Evolutionary conservation across 2,329 filamentous ascomycete species (phyloP), one percentile per base, ranked within the genome.

Genomic region (Xylariaceae sp.): DNA sequence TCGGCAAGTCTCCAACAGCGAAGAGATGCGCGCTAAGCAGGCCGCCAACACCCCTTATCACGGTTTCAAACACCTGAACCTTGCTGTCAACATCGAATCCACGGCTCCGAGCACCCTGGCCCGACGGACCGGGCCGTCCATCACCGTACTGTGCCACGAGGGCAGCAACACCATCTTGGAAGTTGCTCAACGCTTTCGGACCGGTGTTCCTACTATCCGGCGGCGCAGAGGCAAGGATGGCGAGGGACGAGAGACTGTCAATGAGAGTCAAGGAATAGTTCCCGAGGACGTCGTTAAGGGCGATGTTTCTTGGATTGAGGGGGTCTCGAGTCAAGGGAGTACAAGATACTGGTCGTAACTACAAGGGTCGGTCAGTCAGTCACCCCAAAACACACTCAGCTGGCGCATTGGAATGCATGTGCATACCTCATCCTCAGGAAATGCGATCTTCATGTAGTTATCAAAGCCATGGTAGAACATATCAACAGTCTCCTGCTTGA

Each of bases 381-480:
- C 6, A 10, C 12, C 7, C 14, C 32, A 37, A 3, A 10, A 14
- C 14, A 4, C 14, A 37, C 3, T 14, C 14, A 7, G 3, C 32
- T 37, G 6, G 32, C 32, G 12, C 12, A 37, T 37, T 7, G 32
- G 32, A 12, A 12, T 12, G 32, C 32, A 29, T 10, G 26, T 47
- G 42, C 59, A 43, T 71, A 87, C 85, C 83, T 95, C 95, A 70
- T 99, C 95, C 74, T 98, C 95, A 12, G 95, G 95, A 70, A 97
- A 99, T 55, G 93, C 95, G 74, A 96, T 82, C 63, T 84, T 77
- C 87, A 97, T 95, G 78, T 99, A 99, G 74, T 93, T 96, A 75
- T 93, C 87, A 77, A 88, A 98, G 57, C 95, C 95, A 79, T 99
- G 95, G 74, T 96, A 96, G 79, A 98, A 98, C 82, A 98, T 91